Percentiles rank a stretch among this genome's conserved stretches.
Conservation (phyloP, 2,329 filamentous ascomycete species). For the Xylariaceae sp. region DNA sequence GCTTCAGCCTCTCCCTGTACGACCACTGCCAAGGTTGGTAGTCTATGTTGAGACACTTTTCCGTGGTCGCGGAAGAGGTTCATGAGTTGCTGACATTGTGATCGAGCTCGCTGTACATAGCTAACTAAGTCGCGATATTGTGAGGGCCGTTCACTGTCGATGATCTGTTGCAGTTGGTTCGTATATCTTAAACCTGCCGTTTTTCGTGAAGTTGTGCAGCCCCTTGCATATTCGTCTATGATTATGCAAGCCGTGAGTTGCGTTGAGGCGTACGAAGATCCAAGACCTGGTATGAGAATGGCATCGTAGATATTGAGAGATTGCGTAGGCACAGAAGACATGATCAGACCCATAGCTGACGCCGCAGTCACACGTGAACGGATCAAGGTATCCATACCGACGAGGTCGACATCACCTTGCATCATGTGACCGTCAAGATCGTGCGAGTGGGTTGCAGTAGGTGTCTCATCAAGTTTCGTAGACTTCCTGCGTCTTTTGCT, state of each 20-base stretch:
- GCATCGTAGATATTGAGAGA: constrained; percentile 62
- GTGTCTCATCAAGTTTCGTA: constrained; percentile 71
- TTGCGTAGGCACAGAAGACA: constrained; percentile 68
- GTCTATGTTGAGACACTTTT: constrained; percentile 68
- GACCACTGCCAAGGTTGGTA: constrained; percentile 81
- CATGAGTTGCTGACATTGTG: constrained; percentile 85
- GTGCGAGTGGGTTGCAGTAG: constrained; percentile 65
- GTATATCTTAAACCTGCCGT: constrained; percentile 56
- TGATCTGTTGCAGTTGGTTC: constrained; percentile 65
- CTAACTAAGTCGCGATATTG: constrained; percentile 89
- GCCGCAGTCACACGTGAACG: constrained; percentile 86
- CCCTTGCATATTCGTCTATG: constrained; percentile 81
- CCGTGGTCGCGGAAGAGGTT: constrained; percentile 90
- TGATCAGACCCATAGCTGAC: constrained; percentile 77
- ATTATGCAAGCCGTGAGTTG: constrained; percentile 80
- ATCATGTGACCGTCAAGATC: constrained; percentile 99
- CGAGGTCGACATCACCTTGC: constrained; percentile 91
- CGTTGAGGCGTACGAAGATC: constrained; percentile 75
- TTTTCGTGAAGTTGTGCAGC: constrained; percentile 39
- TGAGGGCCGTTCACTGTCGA: constrained; percentile 75
- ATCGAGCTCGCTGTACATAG: constrained; percentile 82
- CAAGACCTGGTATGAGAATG: constrained; percentile 61
- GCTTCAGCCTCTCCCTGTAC: constrained; percentile 92
- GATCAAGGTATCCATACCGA: constrained; percentile 83
- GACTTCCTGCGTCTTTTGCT: constrained; percentile 78